Evolutionary conservation across 345 rosid species (phyloP), one percentile per base, ranked within the genome.

Genomic region (Erodium maritimum): DNA sequence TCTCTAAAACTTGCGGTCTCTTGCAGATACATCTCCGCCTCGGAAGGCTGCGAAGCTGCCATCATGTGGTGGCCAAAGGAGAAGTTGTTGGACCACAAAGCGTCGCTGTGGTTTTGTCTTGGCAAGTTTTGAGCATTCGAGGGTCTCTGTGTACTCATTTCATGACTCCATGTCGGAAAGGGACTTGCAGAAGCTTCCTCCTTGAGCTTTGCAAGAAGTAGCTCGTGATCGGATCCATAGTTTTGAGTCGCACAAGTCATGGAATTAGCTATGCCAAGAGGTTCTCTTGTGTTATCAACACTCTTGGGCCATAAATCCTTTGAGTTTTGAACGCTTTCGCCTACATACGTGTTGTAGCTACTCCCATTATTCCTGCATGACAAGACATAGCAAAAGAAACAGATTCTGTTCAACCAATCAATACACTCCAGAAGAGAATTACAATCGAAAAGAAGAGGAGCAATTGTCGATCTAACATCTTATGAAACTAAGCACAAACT

Each of bases 181-280:
- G 59, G 67, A 55, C 48, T 64, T 12, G 12, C 60, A 21, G 72
- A 62, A 50, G 61, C 62, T 62, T 75, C 73, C 23, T 62, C 67
- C 58, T 67, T 67, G 63, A 62, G 67, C 56, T 59, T 62, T 50
- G 59, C 29, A 14, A 34, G 51, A 22, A 67, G 69, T 0, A 65
- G 57, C n/a, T 65, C 68, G 17, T 48, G 63, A 45, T 73, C 67
- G 20, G 53, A 71, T 58, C 56, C 64, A 56, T 5, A 22, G 70
- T 21, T 61, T 42, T 42, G 48, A 29, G 34, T 29, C n/a, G n/a
- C n/a, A 29, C 34, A 57, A 63, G 24, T 55, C 63, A 23, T 14
- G 50, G 63, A 53, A 57, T n/a, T n/a, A n/a, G 42, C 46, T 54
- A 50, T 50, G 46, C 13, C 19, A 19, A 54, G 55, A 10, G 65